phyloP scores from a whole-genome alignment of 805 yeast genomes.

The Lipomyces oligophaga region DNA sequence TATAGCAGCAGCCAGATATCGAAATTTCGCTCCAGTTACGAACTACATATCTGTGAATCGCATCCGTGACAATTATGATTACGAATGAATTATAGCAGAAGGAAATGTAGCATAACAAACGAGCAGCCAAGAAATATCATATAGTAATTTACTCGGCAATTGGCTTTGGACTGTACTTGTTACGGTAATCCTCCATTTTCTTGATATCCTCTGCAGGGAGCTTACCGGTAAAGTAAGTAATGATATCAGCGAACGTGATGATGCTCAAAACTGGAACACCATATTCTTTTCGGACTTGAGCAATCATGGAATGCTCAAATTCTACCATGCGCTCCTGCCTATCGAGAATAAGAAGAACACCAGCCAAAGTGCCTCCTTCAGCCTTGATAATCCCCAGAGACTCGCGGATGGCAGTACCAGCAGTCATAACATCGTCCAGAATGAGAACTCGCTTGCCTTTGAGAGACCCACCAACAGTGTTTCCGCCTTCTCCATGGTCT shows the following conservation, averaged over 20 bases:
- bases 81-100: too few species aligned
- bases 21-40: too few species aligned
- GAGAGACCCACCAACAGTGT: constrained; percentile 79
- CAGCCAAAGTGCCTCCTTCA: constrained; percentile 72
- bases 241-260: constrained; percentile 70
- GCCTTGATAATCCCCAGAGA: constrained; percentile 73
- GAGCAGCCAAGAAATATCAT: too few species aligned
- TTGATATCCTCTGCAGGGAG: constrained; percentile 19
- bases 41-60: too few species aligned
- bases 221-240: constrained; percentile 40
- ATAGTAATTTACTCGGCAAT: constrained; percentile 10
- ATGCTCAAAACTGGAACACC: constrained; percentile 81
- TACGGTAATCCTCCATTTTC: constrained; percentile 25
- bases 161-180: constrained; percentile 20
- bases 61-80: too few species aligned
- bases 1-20: too few species aligned
- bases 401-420: constrained; percentile 96
- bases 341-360: constrained; percentile 86
- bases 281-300: constrained; percentile 66
- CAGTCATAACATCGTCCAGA: constrained; percentile 97
- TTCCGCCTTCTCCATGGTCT: constrained; percentile 98
- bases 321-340: constrained; percentile 82
- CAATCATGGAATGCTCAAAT: constrained; percentile 72
- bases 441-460: constrained; percentile 71
- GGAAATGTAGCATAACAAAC: too few species aligned